phyloP scores from a whole-genome alignment of 192 early-diverging fungal genomes.

The Geranomyces michiganensis region DNA sequence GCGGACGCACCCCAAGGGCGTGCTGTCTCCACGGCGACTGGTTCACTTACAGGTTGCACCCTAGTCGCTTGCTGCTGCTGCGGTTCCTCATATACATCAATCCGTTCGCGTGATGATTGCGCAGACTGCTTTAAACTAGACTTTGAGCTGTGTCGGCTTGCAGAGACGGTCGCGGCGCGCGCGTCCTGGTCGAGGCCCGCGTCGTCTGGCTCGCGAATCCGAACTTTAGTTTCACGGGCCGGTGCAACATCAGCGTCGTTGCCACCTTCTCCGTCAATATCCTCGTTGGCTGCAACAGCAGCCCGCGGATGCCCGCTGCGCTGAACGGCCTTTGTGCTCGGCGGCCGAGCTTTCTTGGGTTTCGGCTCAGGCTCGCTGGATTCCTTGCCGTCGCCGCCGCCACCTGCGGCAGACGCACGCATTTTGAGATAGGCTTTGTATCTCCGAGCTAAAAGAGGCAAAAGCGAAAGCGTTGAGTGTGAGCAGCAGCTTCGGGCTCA shows the following conservation, averaged over 20 bases:
- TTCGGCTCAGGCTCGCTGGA: background rate
- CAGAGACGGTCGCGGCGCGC: too few species aligned
- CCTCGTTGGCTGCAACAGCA: background rate
- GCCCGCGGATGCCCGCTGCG: background rate
- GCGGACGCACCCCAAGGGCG: constrained; percentile 25
- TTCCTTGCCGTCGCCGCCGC: background rate
- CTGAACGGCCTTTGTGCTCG: background rate
- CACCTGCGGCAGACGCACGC: constrained; percentile 36
- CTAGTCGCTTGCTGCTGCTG: too few species aligned
- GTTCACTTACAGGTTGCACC: too few species aligned
- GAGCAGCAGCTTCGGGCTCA: background rate
- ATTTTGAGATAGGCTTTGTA: constrained; percentile 62
- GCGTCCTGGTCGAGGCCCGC: too few species aligned
- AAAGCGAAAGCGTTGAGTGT: background rate
- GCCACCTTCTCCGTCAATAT: background rate
- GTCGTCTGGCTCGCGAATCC: too few species aligned
- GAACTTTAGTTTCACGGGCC: too few species aligned
- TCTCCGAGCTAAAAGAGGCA: constrained; percentile 32
- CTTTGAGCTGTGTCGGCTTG: too few species aligned
- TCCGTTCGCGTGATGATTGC: too few species aligned
- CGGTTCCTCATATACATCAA: too few species aligned
- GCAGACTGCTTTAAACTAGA: too few species aligned
- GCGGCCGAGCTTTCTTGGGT: too few species aligned
- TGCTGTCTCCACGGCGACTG: background rate
- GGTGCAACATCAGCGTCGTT: background rate